These are phyloP conservation scores for Ettlia oleoabundans DNA, from an alignment of 139 green algal genomes.

Conservation along the genomic window DNA sequence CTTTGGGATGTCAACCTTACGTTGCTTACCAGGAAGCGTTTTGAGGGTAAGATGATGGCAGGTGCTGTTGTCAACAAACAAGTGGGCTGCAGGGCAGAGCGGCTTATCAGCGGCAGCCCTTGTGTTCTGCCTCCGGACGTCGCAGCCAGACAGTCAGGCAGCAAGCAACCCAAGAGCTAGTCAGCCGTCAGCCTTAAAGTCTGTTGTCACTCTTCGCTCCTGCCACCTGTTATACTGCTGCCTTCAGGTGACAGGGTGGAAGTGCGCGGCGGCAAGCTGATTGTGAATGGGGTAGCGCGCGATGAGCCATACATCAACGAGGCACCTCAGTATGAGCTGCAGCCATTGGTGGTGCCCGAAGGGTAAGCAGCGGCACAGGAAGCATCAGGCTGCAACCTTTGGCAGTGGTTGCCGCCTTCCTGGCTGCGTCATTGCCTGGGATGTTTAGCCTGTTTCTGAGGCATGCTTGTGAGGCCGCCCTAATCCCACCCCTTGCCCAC, in stretches of 20 bases:
- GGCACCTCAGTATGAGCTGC: slow-evolving; percentile 76
- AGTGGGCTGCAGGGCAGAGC: background rate
- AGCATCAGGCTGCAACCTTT: background rate
- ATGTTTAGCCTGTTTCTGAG: too few relatives aligned
- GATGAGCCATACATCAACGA: slow-evolving; percentile 90
- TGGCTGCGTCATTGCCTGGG: too few relatives aligned
- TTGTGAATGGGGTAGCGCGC: slow-evolving; percentile 83
- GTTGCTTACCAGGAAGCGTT: too few relatives aligned
- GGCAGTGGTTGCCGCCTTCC: background rate
- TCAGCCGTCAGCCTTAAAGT: too few relatives aligned
- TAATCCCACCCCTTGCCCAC: background rate
- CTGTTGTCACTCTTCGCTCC: background rate
- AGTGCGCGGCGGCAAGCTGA: slow-evolving; percentile 82
- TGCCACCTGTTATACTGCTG: background rate
- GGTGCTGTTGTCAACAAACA: too few relatives aligned
- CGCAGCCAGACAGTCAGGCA: too few relatives aligned
- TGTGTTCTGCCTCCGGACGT: too few relatives aligned
- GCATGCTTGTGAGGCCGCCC: too few relatives aligned
- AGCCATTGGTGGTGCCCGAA: slow-evolving; percentile 70
- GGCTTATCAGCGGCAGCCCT: too few relatives aligned
- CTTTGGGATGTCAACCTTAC: too few relatives aligned
- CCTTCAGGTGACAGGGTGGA: slow-evolving; percentile 51
- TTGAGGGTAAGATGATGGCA: too few relatives aligned
- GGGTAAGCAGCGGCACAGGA: slow-evolving; percentile 29
- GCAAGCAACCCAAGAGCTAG: too few relatives aligned